A percentile compares a stretch with the other conserved stretches of the same genome.
Evolutionary conservation across 2,329 filamentous ascomycete species (phyloP).

Genomic region (Stachybotrys elegans): DNA sequence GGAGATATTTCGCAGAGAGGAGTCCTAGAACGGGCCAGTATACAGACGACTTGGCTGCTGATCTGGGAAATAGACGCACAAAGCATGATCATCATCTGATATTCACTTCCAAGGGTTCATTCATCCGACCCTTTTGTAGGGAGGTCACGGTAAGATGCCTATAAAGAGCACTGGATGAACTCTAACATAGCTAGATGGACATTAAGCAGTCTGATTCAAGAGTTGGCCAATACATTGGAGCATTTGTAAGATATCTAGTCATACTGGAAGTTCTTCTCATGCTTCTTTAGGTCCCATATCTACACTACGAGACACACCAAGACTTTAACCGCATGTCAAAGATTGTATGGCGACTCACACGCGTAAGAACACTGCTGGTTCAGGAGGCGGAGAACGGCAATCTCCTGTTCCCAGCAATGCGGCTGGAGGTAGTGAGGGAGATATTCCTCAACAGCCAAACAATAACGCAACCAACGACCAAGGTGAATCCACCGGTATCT

Average conservation of each 20-base stretch:
- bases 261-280: not conserved
- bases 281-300: slow-evolving; percentile 28
- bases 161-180: not conserved
- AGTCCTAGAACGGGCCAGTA: slow-evolving; percentile 1
- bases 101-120: slow-evolving; percentile 6
- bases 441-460: slow-evolving; percentile 18
- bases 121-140: slow-evolving; percentile 4
- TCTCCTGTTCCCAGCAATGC: slow-evolving; percentile 1
- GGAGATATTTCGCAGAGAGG: slow-evolving; percentile 5
- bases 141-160: slow-evolving; percentile 12
- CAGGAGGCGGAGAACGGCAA: not conserved
- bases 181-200: not conserved
- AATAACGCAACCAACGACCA: not conserved
- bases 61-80: slow-evolving; percentile 10
- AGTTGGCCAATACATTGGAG: slow-evolving; percentile 2
- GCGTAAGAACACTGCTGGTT: not conserved
- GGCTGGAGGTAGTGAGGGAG: not conserved
- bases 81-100: slow-evolving; percentile 19
- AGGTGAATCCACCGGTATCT: slow-evolving; percentile 2
- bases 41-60: slow-evolving; percentile 2
- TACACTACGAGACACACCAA: slow-evolving; percentile 35
- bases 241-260: not conserved
- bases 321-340: slow-evolving; percentile 22
- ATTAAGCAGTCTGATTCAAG: too few relatives aligned
- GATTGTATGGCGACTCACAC: slow-evolving; percentile 15